Conservation (phyloP, 164 flowering plant species). For the Magnolia kwangsiensis region DNA sequence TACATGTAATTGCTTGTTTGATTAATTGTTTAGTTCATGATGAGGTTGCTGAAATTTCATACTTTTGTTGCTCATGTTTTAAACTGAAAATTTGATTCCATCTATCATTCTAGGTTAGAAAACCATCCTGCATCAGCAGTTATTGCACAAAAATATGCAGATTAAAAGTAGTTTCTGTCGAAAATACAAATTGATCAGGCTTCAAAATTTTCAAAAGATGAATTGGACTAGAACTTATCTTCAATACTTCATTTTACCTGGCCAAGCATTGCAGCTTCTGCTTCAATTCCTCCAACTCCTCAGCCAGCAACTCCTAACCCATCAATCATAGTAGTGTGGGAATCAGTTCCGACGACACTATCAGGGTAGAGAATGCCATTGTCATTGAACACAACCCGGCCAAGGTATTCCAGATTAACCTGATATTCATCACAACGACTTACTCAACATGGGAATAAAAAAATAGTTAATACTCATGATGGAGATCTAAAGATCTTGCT, state of each 20-base stretch:
- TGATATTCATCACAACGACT: slow-evolving; percentile 26
- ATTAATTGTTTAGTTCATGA: no score
- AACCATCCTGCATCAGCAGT: no score
- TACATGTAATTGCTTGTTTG: no score
- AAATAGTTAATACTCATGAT: neutral
- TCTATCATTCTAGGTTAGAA: no score
- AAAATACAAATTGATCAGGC: neutral
- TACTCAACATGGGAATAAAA: neutral
- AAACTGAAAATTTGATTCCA: no score
- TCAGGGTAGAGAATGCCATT: slow-evolving; percentile 84
- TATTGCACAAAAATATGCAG: neutral
- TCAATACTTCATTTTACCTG: slow-evolving; percentile 41
- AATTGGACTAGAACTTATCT: neutral
- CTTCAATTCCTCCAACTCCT: slow-evolving; percentile 98
- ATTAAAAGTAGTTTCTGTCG: neutral
- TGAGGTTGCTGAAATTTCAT: no score
- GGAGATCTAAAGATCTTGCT: no score
- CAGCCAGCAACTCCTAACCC: slow-evolving; percentile 95
- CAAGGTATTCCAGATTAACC: slow-evolving; percentile 94
- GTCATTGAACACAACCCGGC: slow-evolving; percentile 87
- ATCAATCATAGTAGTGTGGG: slow-evolving; percentile 93
- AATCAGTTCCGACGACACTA: slow-evolving; percentile 94
- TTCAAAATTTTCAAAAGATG: neutral
- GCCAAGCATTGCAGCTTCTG: slow-evolving; percentile 93
- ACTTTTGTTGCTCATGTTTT: no score